Conservation (phyloP, 1,284 basidiomycete genomes). For the Polyporus tsugae region DNA sequence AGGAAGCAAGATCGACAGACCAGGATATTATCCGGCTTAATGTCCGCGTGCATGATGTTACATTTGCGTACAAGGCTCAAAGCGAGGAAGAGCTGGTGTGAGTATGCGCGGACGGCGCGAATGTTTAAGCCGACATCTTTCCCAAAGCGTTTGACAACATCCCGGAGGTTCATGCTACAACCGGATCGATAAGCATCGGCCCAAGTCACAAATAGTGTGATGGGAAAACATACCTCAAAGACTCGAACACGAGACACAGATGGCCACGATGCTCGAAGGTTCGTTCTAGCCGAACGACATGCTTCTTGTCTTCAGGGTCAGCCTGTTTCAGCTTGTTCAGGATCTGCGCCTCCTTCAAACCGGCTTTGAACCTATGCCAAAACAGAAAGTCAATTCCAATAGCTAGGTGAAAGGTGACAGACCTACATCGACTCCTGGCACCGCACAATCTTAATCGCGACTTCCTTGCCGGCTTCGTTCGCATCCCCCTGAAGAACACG, state of each 20-base stretch:
- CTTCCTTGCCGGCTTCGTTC: conserved; percentile 78
- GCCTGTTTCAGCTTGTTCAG: conserved; percentile 87
- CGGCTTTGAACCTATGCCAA: conserved; percentile 86
- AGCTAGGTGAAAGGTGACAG: not conserved
- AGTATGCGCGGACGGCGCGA: conserved; percentile 96
- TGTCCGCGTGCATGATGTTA: conserved; percentile 97
- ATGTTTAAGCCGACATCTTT: conserved; percentile 98
- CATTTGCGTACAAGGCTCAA: conserved; percentile 88
- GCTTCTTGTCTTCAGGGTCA: conserved; percentile 97
- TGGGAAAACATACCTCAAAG: conserved; percentile 71
- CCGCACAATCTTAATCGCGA: conserved; percentile 97
- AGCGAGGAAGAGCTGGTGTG: conserved; percentile 94
- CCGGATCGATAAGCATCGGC: conserved; percentile 17
- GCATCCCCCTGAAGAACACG: conserved; percentile 80
- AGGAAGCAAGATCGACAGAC: conserved; percentile 53
- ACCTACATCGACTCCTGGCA: conserved; percentile 97
- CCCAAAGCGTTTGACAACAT: conserved; percentile 98
- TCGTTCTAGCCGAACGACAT: conserved; percentile 89
- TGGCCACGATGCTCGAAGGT: conserved; percentile 98
- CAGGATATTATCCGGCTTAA: conserved; percentile 96
- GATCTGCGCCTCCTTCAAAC: conserved; percentile 92
- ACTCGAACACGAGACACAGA: conserved; percentile 96
- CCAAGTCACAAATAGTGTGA: not conserved
- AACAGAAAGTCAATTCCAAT: not conserved
- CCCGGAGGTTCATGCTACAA: conserved; percentile 94